Conservation (phyloP, 2,329 filamentous ascomycete species). For the Cercospora janseana region DNA sequence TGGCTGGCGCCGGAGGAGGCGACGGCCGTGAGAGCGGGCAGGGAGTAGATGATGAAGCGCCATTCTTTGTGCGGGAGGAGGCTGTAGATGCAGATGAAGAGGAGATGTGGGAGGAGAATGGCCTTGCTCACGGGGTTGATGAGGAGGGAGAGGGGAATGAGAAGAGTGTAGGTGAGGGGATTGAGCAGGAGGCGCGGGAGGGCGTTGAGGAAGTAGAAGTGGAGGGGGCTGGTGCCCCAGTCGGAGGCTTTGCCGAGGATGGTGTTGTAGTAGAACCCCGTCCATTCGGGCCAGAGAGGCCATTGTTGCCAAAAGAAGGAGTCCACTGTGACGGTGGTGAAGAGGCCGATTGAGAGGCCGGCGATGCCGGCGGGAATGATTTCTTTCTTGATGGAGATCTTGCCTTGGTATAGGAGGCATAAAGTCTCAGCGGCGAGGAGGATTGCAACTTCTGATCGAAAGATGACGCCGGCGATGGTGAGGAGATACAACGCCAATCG, state of each 20-base stretch:
- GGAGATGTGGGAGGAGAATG: slow-evolving; percentile 62
- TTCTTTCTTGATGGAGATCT: slow-evolving; percentile 53
- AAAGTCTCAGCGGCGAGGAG: slow-evolving; percentile 68
- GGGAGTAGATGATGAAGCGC: slow-evolving; percentile 86
- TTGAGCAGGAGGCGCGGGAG: slow-evolving; percentile 83
- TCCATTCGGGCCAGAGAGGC: slow-evolving; percentile 82
- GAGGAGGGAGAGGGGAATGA: slow-evolving; percentile 52
- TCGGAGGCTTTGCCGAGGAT: slow-evolving; percentile 75
- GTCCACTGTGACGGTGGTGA: slow-evolving; percentile 72
- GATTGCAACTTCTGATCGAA: slow-evolving; percentile 84
- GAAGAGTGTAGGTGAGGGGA: slow-evolving; percentile 60
- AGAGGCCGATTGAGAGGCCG: slow-evolving; percentile 65
- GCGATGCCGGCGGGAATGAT: slow-evolving; percentile 66
- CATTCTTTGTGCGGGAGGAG: slow-evolving; percentile 93
- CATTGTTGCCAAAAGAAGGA: slow-evolving; percentile 87
- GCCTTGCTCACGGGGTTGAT: slow-evolving; percentile 52
- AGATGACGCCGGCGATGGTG: slow-evolving; percentile 76
- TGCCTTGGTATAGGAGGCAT: slow-evolving; percentile 59
- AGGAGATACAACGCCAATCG: slow-evolving; percentile 70
- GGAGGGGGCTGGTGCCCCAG: slow-evolving; percentile 84
- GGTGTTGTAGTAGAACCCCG: slow-evolving; percentile 88
- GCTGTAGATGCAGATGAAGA: slow-evolving; percentile 79
- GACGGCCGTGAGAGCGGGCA: slow-evolving; percentile 76
- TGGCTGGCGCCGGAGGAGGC: slow-evolving; percentile 71
- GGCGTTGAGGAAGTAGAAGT: slow-evolving; percentile 80